Evolutionary conservation across 2,329 filamentous ascomycete genomes (phyloP).

Genomic region (Trichoderma polysporum): DNA sequence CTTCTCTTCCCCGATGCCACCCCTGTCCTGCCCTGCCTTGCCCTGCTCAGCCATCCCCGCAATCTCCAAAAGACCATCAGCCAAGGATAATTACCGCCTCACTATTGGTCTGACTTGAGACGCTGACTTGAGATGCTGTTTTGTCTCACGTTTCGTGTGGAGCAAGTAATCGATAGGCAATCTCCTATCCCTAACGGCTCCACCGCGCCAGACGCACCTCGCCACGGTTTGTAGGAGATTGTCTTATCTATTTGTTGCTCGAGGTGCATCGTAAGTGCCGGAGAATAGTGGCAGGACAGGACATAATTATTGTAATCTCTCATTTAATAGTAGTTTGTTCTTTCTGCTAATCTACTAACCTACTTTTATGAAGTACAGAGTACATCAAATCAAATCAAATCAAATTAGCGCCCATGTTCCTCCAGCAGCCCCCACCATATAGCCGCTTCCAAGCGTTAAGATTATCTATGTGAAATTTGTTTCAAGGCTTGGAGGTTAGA

Average conservation of each 20-base stretch:
- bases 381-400: background rate
- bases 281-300: too few relatives aligned
- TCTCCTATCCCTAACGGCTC: constrained; percentile 1
- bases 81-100: background rate
- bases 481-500: background rate
- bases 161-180: constrained; percentile 10
- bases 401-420: background rate
- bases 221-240: background rate
- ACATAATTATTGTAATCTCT: too few relatives aligned
- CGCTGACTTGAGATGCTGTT: background rate
- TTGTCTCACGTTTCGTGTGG: constrained; percentile 9
- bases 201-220: background rate
- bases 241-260: too few relatives aligned
- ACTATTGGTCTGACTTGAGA: background rate
- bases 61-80: constrained; percentile 6
- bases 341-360: too few relatives aligned
- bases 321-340: too few relatives aligned
- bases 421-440: background rate
- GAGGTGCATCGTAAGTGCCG: too few relatives aligned
- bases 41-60: constrained; percentile 4
- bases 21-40: background rate
- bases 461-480: background rate
- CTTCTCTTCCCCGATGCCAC: background rate
- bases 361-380: too few relatives aligned
- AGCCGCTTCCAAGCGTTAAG: background rate